phyloP scores from a whole-genome alignment of 192 early-diverging fungal species.

The Piromyces finnis region DNA sequence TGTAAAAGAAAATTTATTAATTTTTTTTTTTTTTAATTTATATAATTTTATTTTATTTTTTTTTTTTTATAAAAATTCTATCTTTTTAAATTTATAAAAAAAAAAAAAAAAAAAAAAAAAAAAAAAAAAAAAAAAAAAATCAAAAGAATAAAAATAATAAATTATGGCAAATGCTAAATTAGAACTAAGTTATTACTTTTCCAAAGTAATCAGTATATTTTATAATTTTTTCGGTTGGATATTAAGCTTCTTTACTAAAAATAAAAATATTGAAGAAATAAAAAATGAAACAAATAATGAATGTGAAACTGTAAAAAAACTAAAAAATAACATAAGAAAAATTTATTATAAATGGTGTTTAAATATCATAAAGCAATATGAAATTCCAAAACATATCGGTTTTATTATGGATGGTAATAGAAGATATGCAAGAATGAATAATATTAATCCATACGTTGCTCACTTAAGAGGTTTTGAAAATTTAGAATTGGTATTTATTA shows the following conservation, averaged over 20 bases:
- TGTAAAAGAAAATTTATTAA: no score
- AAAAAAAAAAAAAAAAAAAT: no score
- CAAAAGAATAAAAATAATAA: background rate
- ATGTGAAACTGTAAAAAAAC: background rate
- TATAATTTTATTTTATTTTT: no score
- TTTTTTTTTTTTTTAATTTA: no score
- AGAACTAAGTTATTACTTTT: background rate
- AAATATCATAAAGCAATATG: conserved; percentile 19
- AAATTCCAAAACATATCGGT: conserved; percentile 75
- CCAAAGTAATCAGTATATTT: background rate
- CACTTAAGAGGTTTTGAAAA: conserved; percentile 65
- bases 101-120: no score
- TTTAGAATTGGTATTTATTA: conserved; percentile 61
- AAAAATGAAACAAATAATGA: background rate
- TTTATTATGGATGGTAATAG: conserved; percentile 99
- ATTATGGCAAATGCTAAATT: background rate
- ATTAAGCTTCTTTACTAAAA: background rate
- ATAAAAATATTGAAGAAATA: background rate
- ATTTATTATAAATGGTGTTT: background rate
- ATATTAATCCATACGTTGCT: conserved; percentile 34
- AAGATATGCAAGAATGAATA: conserved; percentile 56
- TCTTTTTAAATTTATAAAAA: no score
- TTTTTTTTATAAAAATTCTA: no score
- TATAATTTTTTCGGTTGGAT: background rate
- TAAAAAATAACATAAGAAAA: background rate